A percentile compares a stretch with the other conserved stretches of the same genome.
Conservation (phyloP, 2,329 filamentous ascomycete species). For the Penicillium verrucosum region DNA sequence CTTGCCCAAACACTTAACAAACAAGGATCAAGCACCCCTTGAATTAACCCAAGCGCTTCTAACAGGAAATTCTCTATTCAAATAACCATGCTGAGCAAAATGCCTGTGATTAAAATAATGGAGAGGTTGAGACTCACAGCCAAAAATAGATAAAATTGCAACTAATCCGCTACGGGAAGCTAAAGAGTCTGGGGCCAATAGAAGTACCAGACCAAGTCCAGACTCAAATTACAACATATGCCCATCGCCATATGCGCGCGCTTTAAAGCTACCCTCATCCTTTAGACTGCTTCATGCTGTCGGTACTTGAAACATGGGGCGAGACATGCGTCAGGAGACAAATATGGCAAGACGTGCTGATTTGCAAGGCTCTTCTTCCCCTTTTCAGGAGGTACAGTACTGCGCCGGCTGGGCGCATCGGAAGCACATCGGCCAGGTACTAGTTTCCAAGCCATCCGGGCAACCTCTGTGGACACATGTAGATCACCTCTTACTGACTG, state of each 20-base stretch:
- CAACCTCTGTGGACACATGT: slow-evolving; percentile 11
- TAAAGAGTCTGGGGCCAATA: slow-evolving; percentile 3
- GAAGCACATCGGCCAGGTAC: slow-evolving; percentile 7
- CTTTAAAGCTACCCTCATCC: not conserved
- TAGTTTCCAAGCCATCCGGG: slow-evolving; percentile 21
- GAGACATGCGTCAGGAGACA: slow-evolving; percentile 1
- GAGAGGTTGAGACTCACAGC: not conserved
- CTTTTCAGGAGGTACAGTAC: not conserved
- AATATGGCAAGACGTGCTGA: not conserved
- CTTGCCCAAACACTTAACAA: not conserved
- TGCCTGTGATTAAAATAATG: not conserved
- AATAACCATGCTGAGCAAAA: not conserved
- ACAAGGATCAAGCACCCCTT: slow-evolving; percentile 1
- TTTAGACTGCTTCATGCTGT: not conserved
- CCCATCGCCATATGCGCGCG: slow-evolving; percentile 10
- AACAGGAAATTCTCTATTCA: not conserved
- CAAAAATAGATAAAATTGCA: slow-evolving; percentile 7
- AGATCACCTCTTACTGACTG: not conserved
- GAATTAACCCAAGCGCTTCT: not conserved
- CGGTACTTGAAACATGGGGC: slow-evolving; percentile 13
- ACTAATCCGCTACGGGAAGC: slow-evolving; percentile 1
- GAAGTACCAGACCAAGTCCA: not conserved
- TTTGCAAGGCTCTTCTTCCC: not conserved
- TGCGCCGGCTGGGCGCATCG: slow-evolving; percentile 14
- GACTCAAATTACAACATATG: not conserved